Conservation (phyloP, 2,329 filamentous ascomycete genomes). For the Nigrospora osmanthi region DNA sequence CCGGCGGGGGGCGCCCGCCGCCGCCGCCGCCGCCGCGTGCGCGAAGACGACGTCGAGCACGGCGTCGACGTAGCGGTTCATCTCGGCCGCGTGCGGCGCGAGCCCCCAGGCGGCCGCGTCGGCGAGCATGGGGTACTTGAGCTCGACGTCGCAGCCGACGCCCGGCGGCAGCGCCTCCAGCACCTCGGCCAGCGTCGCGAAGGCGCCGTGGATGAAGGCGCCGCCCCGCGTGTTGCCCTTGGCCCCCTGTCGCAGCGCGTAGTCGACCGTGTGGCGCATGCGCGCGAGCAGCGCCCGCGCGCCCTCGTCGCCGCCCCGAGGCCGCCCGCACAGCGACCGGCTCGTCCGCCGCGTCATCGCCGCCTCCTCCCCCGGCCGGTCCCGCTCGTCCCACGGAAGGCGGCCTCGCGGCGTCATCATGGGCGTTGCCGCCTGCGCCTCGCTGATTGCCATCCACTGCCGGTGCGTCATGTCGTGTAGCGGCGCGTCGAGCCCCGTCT, state of each 20-base stretch:
- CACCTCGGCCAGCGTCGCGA: slow-evolving; percentile 28
- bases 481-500: slow-evolving; percentile 30
- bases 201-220: slow-evolving; percentile 24
- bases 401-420: neutral
- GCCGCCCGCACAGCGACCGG: neutral
- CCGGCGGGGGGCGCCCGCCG: slow-evolving; percentile 11
- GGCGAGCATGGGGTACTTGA: slow-evolving; percentile 31
- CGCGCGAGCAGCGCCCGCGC: slow-evolving; percentile 16
- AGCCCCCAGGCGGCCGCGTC: slow-evolving; percentile 25
- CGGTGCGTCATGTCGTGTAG: slow-evolving; percentile 28
- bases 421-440: slow-evolving; percentile 11
- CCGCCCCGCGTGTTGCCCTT: slow-evolving; percentile 29
- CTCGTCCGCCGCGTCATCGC: neutral
- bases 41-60: slow-evolving; percentile 24
- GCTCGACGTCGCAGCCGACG: slow-evolving; percentile 30
- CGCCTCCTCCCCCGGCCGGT: neutral
- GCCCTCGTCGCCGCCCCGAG: slow-evolving; percentile 7
- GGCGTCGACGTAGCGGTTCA: slow-evolving; percentile 23
- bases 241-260: slow-evolving; percentile 26
- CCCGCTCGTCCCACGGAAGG: slow-evolving; percentile 1
- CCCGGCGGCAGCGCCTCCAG: slow-evolving; percentile 22
- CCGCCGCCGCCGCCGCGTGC: slow-evolving; percentile 16
- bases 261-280: slow-evolving; percentile 30
- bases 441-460: slow-evolving; percentile 25
- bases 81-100: slow-evolving; percentile 24